Evolutionary conservation across 148 eudicot species (phyloP), one percentile per base, ranked within the genome.

Genomic region (Fagopyrum tataricum): DNA sequence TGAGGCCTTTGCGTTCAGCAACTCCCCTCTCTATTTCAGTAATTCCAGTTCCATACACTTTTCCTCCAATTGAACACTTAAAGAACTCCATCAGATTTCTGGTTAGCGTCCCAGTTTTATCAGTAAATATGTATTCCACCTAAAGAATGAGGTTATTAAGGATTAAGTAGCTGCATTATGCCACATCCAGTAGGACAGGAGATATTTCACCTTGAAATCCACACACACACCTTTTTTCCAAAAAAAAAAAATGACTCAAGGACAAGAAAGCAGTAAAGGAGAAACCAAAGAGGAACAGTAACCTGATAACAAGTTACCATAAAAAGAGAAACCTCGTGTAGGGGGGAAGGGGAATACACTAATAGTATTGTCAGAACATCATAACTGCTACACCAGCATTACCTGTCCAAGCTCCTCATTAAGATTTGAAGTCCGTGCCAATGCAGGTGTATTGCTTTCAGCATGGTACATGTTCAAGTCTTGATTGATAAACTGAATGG

Each of bases 321-420:
- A 24, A 9, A 56, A n/a, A 61, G 13, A 24, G 14, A 61, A 14
- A 12, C 67, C 11, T 4, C 15, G 40, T 23, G 12, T 9, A 55
- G 14, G 37, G 47, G 9, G 48, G 9, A 44, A 12, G 48, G 17
- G 56, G 56, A 51, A 55, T 20, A 55, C 9, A n/a, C 17, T 6
- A 49, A 46, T 9, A 15, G 55, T 49, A 6, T 55, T n/a, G 7
- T 55, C 5, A 55, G 26, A 55, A 20, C 31, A 55, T 55, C 10
- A 18, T 18, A 55, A 3, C 39, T 37, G 43, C 43, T 64, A 39
- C 18, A 64, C 48, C 72, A 70, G 20, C 14, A 43, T 73, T 84
- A 95, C 99, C 97, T 95, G 99, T 74, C 99, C 99, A 88, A 95
- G 99, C 81, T 95, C 99, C 90, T 95, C 99, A 78, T 95, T 95